Evolutionary conservation across 1,284 basidiomycete genomes (phyloP), one percentile per base, ranked within the genome.

Genomic region (Heliocybe sulcata): DNA sequence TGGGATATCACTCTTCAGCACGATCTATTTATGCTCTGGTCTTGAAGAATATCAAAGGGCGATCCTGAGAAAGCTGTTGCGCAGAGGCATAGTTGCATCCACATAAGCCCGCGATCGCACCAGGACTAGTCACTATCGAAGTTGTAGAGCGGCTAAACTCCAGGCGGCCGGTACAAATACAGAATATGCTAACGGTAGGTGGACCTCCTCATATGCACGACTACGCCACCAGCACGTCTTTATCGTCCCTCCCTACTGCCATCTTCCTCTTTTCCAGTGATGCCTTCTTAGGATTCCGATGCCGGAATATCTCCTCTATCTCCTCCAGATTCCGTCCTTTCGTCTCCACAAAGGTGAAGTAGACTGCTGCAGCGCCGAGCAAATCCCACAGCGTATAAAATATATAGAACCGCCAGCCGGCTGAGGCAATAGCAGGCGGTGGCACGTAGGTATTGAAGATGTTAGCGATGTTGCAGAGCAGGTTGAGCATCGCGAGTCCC

Each of bases 291-390:
- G 47, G 47, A 29, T 49, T 20, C 20, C 27, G 23, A 49, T 25
- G 11, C 23, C 25, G 23, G 47, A 49, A 49, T 25, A 49, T 49
- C 23, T 49, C 47, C 12, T 49, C 47, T 16, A 49, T 49, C 47
- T 49, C 47, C n/a, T 49, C 47, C 47, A 49, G 25, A 26, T 49
- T 49, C 47, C 47, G 22, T 29, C 47, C 47, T 26, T 49, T 49
- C 22, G 47, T 49, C 47, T 49, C 47, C 47, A 49, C 47, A 25
- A 49, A 49, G 6, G 23, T 26, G 22, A 25, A 25, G 11, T 29
- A 49, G 6, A 49, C 27, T 29, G 27, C 47, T 6, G 27, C 22
- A 4, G 47, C 47, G 10, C 47, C 47, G 8, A 49, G 23, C 20
- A 29, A 16, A 26, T 49, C 47, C 47, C 47, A 49, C 23, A 49